phyloP scores from a whole-genome alignment of 306 rosid species.

The Vigna mungo region DNA sequence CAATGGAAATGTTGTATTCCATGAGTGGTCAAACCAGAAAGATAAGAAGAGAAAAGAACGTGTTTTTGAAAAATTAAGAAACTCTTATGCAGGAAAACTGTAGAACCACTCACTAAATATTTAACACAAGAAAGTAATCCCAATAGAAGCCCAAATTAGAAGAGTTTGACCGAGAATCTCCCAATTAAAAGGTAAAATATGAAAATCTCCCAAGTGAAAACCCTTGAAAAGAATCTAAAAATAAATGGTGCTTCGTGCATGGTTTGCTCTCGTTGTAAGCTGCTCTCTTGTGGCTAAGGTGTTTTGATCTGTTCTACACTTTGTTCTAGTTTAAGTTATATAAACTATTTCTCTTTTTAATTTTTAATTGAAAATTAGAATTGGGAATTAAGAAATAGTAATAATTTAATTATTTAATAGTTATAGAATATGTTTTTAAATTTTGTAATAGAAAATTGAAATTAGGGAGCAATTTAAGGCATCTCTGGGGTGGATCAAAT shows the following conservation, averaged over 20 bases:
- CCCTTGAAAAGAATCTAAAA: slow-evolving; percentile 10
- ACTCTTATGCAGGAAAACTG: background rate
- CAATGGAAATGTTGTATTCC: slow-evolving; percentile 18
- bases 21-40: slow-evolving; percentile 4
- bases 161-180: background rate
- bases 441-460: no score
- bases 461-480: no score
- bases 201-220: slow-evolving; percentile 5
- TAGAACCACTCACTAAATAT: background rate
- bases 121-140: background rate
- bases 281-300: no score
- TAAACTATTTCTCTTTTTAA: no score
- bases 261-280: no score
- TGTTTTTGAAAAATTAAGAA: background rate
- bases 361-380: no score
- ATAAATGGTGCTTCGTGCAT: background rate
- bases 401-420: no score
- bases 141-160: background rate
- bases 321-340: no score
- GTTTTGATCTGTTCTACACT: no score
- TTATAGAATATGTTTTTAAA: no score
- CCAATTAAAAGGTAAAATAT: background rate
- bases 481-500: no score
- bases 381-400: no score
- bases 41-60: background rate